Conservation (phyloP, 2,329 filamentous ascomycete species). For the Fusarium hainanense region DNA sequence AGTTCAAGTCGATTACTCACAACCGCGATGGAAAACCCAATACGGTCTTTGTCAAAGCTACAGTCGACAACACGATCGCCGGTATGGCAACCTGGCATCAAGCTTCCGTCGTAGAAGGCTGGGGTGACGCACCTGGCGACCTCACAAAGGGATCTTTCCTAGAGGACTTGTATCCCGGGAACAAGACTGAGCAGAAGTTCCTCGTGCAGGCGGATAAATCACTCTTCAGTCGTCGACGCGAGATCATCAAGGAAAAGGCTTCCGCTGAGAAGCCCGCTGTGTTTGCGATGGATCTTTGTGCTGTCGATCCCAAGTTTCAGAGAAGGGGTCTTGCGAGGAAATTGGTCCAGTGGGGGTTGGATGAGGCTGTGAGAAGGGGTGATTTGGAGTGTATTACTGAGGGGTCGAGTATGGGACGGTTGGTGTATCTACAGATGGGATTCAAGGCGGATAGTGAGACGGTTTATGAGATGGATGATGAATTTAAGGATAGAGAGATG, state of each 20-base stretch:
- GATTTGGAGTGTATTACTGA: slow-evolving; percentile 58
- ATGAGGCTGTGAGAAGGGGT: slow-evolving; percentile 54
- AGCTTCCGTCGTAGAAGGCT: slow-evolving; percentile 59
- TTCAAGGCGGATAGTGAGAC: slow-evolving; percentile 58
- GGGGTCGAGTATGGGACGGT: slow-evolving; percentile 61
- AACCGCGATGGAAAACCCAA: slow-evolving; percentile 60
- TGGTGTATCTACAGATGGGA: slow-evolving; percentile 58
- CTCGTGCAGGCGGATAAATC: slow-evolving; percentile 57
- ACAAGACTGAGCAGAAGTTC: slow-evolving; percentile 60
- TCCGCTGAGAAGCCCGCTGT: slow-evolving; percentile 55
- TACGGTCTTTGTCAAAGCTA: slow-evolving; percentile 66
- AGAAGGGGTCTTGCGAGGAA: slow-evolving; percentile 58
- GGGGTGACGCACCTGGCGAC: slow-evolving; percentile 56
- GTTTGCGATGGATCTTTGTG: slow-evolving; percentile 63
- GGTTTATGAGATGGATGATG: slow-evolving; percentile 56
- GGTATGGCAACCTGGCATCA: slow-evolving; percentile 68
- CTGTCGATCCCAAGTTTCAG: slow-evolving; percentile 65
- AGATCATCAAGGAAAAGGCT: slow-evolving; percentile 56
- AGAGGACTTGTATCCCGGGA: slow-evolving; percentile 54
- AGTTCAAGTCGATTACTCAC: slow-evolving; percentile 53
- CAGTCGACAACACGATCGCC: slow-evolving; percentile 56
- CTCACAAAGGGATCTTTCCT: slow-evolving; percentile 48
- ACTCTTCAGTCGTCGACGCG: slow-evolving; percentile 57
- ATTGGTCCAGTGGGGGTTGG: slow-evolving; percentile 61
- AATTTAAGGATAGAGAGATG: slow-evolving; percentile 51